These are phyloP conservation scores for Exophiala lecanii-corni DNA, from an alignment of 2,329 filamentous ascomycete species.

Conservation along the genomic window DNA sequence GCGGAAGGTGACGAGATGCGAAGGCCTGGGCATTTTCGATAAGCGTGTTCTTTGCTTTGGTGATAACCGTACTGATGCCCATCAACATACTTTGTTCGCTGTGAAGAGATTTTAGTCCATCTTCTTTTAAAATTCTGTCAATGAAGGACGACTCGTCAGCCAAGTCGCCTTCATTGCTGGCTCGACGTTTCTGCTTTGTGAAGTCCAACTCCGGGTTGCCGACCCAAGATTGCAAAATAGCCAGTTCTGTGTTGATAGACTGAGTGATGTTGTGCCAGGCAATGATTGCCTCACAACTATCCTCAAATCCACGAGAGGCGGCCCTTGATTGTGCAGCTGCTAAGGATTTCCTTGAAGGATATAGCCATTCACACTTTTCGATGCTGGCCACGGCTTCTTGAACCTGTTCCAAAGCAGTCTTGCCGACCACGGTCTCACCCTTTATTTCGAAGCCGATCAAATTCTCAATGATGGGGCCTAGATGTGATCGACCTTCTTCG, in stretches of 20 bases:
- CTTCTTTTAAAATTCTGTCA: constrained; percentile 90
- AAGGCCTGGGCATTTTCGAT: constrained; percentile 83
- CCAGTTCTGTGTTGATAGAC: constrained; percentile 90
- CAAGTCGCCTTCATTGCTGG: constrained; percentile 66
- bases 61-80: constrained; percentile 78
- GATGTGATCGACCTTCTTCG: constrained; percentile 71
- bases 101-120: constrained; percentile 86
- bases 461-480: constrained; percentile 74
- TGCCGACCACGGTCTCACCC: constrained; percentile 85
- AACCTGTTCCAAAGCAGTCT: constrained; percentile 82
- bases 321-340: constrained; percentile 70
- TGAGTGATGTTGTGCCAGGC: constrained; percentile 97
- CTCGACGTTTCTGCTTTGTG: constrained; percentile 65
- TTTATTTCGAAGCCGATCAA: constrained; percentile 93
- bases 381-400: constrained; percentile 85
- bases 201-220: constrained; percentile 95
- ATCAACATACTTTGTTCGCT: constrained; percentile 76
- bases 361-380: constrained; percentile 79
- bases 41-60: constrained; percentile 86
- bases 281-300: constrained; percentile 82
- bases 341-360: constrained; percentile 73
- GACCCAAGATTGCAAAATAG: constrained; percentile 91
- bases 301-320: constrained; percentile 69
- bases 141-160: constrained; percentile 90
- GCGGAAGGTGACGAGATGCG: constrained; percentile 81